Conservation (phyloP, 78 protist genomes). For the Acrasis kona region DNA sequence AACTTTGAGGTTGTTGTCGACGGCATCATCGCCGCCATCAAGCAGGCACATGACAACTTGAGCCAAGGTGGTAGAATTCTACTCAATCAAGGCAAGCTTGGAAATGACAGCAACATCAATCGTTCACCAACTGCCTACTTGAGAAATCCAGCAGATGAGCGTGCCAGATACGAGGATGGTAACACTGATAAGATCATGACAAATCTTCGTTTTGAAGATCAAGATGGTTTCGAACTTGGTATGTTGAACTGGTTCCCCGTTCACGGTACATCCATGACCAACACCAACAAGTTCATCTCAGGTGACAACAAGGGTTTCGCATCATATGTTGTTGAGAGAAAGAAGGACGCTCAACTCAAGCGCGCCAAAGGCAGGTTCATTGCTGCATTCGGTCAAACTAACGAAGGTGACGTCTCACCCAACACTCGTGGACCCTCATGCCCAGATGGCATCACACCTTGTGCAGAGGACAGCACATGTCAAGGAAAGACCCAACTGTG, state of each 20-base stretch:
- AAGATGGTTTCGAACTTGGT: constrained; percentile 41
- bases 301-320: constrained; percentile 78
- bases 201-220: constrained; percentile 27
- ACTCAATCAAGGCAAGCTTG: constrained; percentile 20
- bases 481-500: constrained; percentile 40
- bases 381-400: constrained; percentile 58
- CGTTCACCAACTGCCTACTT: constrained; percentile 60
- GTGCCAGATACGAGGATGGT: constrained; percentile 27
- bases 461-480: constrained; percentile 37
- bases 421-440: constrained; percentile 56
- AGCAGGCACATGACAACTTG: constrained; percentile 39
- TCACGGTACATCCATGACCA: constrained; percentile 49
- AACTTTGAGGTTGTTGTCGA: constrained; percentile 36
- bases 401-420: constrained; percentile 66
- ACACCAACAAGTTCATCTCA: constrained; percentile 45
- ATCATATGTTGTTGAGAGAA: constrained; percentile 40
- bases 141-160: constrained; percentile 53
- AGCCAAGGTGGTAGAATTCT: constrained; percentile 13
- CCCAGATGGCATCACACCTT: constrained; percentile 39
- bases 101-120: constrained; percentile 38
- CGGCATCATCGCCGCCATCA: constrained; percentile 52
- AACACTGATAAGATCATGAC: constrained; percentile 53
- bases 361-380: constrained; percentile 49
- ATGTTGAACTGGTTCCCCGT: constrained; percentile 37
- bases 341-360: constrained; percentile 2